Evolutionary conservation across 1,284 basidiomycete genomes (phyloP).

Genomic region (Termitomyces sp.): DNA sequence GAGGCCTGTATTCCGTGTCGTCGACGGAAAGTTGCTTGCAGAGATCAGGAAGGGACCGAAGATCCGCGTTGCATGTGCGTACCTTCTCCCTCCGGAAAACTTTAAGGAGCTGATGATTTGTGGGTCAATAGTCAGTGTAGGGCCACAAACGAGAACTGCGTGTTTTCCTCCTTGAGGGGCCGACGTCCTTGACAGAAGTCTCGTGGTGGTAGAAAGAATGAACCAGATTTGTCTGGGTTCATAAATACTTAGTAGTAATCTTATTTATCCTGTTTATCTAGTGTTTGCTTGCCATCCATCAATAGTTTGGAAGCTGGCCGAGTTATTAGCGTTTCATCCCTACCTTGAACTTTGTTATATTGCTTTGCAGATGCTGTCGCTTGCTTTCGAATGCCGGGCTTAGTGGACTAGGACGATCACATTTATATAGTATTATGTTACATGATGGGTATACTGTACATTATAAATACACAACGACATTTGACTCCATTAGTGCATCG

Average conservation of each 20-base stretch:
- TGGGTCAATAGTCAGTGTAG: not conserved
- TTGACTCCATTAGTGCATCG: not conserved
- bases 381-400: not conserved
- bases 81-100: not conserved
- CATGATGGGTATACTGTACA: not conserved
- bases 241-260: not conserved
- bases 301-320: too few species aligned
- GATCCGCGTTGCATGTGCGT: constrained; percentile 4
- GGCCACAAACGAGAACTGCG: not conserved
- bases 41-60: not conserved
- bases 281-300: too few species aligned
- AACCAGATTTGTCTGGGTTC: not conserved
- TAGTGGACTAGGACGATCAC: not conserved
- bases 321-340: too few species aligned
- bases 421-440: not conserved
- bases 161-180: not conserved
- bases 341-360: too few species aligned
- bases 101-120: not conserved
- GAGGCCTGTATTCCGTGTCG: constrained; percentile 1
- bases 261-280: too few species aligned
- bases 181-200: not conserved
- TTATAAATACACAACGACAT: not conserved
- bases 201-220: not conserved
- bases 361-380: too few species aligned
- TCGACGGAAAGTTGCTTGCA: constrained; percentile 2